Conservation (phyloP, 768 basidiomycete genomes). For the Termitomyces sp. region DNA sequence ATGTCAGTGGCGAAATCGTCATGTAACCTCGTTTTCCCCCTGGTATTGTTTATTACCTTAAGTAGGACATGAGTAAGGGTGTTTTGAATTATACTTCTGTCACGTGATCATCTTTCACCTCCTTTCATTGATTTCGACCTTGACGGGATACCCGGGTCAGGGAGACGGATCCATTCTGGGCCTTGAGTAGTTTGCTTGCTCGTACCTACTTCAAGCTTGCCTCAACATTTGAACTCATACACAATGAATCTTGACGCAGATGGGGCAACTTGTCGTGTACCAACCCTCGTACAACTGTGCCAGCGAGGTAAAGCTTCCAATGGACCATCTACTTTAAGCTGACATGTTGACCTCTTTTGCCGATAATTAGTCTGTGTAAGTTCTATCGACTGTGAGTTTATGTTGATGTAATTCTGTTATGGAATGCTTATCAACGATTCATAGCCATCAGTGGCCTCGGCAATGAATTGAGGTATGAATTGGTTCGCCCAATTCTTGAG, state of each 20-base stretch:
- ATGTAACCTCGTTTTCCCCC: background rate
- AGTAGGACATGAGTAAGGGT: slow-evolving; percentile 17
- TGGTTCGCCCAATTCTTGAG: slow-evolving; percentile 71
- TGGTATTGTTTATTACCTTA: slow-evolving; percentile 23
- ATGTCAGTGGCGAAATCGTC: background rate
- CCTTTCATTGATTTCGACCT: background rate
- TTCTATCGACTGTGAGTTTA: slow-evolving; percentile 55
- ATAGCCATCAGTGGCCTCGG: slow-evolving; percentile 67
- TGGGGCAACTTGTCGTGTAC: slow-evolving; percentile 36
- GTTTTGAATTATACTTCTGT: background rate
- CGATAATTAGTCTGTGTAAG: slow-evolving; percentile 43
- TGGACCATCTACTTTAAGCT: slow-evolving; percentile 2
- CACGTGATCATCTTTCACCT: background rate
- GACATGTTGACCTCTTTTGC: slow-evolving; percentile 1
- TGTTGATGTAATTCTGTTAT: background rate
- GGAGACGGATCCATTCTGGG: slow-evolving; percentile 15
- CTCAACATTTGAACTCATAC: background rate
- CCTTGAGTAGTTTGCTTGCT: background rate
- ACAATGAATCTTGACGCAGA: slow-evolving; percentile 33
- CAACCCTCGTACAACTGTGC: slow-evolving; percentile 62
- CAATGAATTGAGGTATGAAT: slow-evolving; percentile 51
- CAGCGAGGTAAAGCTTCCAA: slow-evolving; percentile 50
- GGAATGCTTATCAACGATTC: background rate
- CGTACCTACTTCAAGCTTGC: background rate
- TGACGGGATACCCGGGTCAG: background rate